Percentiles rank a stretch among this genome's conserved stretches.
Conservation (phyloP, 169 alveolate species). For the Eimeria tenella region DNA sequence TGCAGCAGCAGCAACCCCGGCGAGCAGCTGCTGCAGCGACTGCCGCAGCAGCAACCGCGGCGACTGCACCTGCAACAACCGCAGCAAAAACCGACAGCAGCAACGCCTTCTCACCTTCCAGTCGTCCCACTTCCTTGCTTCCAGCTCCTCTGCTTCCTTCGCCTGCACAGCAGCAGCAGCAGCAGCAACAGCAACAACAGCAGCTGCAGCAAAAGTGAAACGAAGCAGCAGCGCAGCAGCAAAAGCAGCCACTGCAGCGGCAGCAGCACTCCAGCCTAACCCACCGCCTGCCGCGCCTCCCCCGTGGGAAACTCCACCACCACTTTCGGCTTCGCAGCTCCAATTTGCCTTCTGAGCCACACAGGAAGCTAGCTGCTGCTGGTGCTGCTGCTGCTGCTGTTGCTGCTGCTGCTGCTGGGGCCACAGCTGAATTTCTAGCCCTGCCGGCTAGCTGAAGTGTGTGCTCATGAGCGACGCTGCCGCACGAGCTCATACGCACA, state of each 20-base stretch:
- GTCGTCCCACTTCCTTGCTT: constrained; percentile 69
- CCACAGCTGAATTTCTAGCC: too few species aligned
- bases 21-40: constrained; percentile 9
- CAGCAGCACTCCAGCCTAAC: constrained; percentile 6
- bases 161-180: constrained; percentile 57
- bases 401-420: not conserved
- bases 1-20: constrained; percentile 30
- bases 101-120: constrained; percentile 64
- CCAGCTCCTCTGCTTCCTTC: constrained; percentile 47
- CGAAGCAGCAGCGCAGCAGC: not conserved
- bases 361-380: not conserved
- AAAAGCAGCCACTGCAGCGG: not conserved
- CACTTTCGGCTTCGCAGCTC: constrained; percentile 62
- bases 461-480: not conserved
- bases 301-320: constrained; percentile 64
- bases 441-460: not conserved
- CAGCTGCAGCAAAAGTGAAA: not conserved
- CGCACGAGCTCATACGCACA: too few species aligned
- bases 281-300: constrained; percentile 46
- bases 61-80: constrained; percentile 18
- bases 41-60: constrained; percentile 1
- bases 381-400: not conserved
- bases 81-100: not conserved
- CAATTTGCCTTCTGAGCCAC: constrained; percentile 48
- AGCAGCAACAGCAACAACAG: not conserved